Base-by-base conservation (phyloP, 2,329 filamentous ascomycete species). In the Phoma sp. region DNA sequence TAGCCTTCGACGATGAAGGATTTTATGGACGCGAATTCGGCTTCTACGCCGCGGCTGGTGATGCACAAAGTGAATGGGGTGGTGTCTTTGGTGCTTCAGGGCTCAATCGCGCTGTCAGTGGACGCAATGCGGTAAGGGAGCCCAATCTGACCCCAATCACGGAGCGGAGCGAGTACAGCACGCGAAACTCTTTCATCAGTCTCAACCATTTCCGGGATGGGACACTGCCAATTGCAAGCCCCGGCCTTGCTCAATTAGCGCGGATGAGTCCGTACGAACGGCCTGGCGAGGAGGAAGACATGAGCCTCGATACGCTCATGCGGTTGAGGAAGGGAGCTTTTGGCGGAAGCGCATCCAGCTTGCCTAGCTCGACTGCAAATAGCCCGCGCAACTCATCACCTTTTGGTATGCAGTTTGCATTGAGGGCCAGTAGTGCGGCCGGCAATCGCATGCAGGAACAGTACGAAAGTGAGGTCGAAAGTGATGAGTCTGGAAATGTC, bases 1-100 rank as follows among this genome's bases (percentile, higher is more conserved):
- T 99, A 7, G 94, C 95, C 40, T 93, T 92, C 63, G 95, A 99
- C 69, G 88, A 88, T 6, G 94, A 97, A 61, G 94, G 92, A 0
- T 96, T 95, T 79, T 99, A 99, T 70, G 95, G 95, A 0, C 89
- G 92, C 64, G 95, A 99, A 73, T 99, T 99, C 70, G 93, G 92
- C 0, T 99, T 99, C 74, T 99, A 96, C 73, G 92, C 93, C 10
- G 81, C 80, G 19, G 77, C 78, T 51, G 78, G 79, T 35, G 76
- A 80, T 6, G 78, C 81, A 35, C 79, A 89, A 50, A 90, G 89
- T 64, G 84, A 86, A 13, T 90, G 92, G 64, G 95, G 95, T 25
- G 95, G 95, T 19, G 96, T 91, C 76, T 98, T 98, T 70, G 92
- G 91, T 1, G 86, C 90, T 0, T 86, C 88, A 19, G 88, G 88